Evolutionary conservation across 2,329 filamentous ascomycete species (phyloP).

Genomic region (Fusarium verticillioides): DNA sequence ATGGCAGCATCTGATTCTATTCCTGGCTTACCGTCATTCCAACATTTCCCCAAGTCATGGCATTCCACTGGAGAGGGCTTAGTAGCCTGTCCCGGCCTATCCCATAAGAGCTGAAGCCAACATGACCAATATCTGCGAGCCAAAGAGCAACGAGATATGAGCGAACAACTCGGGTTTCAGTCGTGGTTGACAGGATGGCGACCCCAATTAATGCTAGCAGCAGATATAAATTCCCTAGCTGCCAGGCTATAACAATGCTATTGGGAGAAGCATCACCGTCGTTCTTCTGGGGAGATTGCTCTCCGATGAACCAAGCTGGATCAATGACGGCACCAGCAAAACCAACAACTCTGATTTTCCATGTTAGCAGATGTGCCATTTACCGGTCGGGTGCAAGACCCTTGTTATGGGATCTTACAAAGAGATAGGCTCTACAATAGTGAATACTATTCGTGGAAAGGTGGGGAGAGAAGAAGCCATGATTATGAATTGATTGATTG

Average conservation of each 20-base stretch:
- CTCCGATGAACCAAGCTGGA: conserved; percentile 70
- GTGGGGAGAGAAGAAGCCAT: conserved; percentile 73
- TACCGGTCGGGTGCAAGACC: neutral
- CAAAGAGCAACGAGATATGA: conserved; percentile 74
- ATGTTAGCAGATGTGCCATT: conserved; percentile 6
- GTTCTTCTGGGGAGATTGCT: conserved; percentile 63
- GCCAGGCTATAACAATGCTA: conserved; percentile 68
- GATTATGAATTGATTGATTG: conserved; percentile 1
- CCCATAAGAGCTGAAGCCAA: conserved; percentile 68
- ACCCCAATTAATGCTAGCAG: conserved; percentile 73
- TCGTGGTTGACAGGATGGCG: conserved; percentile 71
- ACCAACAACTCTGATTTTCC: conserved; percentile 64
- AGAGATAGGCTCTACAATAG: conserved; percentile 74
- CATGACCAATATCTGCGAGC: conserved; percentile 74
- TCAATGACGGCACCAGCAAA: conserved; percentile 66
- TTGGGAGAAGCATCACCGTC: conserved; percentile 54
- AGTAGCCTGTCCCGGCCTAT: conserved; percentile 66
- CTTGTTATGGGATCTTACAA: conserved; percentile 60
- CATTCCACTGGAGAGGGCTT: conserved; percentile 71
- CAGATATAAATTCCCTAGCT: conserved; percentile 77
- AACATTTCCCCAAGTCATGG: conserved; percentile 79
- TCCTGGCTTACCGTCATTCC: conserved; percentile 66
- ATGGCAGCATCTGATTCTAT: neutral
- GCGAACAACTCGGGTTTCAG: conserved; percentile 72
- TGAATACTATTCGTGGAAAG: conserved; percentile 74